These are phyloP conservation scores for Lactuca sativa DNA, from an alignment of 129 eudicot genomes.

Conservation along the genomic window DNA sequence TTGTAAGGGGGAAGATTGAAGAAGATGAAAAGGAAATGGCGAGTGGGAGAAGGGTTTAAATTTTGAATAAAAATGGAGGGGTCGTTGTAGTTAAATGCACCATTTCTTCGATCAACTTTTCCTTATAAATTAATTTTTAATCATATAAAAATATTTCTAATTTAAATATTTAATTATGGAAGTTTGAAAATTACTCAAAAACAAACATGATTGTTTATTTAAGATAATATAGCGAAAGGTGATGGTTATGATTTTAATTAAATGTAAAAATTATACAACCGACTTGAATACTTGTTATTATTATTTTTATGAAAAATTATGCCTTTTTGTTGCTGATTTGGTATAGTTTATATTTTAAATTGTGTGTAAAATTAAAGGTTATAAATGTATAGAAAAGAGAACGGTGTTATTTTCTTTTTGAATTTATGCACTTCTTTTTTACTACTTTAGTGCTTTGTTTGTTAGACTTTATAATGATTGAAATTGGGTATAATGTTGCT, in stretches of 20 bases:
- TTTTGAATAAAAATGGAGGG: conserved; percentile 46
- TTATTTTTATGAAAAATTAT: neutral
- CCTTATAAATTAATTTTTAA: neutral
- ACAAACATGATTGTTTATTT: neutral
- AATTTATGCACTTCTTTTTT: conserved; percentile 5
- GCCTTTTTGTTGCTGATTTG: neutral
- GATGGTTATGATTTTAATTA: neutral
- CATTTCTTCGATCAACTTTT: conserved; percentile 5
- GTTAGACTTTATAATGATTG: conserved; percentile 42
- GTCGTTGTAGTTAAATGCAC: conserved; percentile 20
- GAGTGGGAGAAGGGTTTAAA: conserved; percentile 36
- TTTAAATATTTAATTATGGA: neutral
- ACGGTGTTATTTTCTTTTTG: neutral
- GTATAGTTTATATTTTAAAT: too few species aligned
- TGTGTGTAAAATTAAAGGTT: neutral
- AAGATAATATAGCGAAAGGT: neutral
- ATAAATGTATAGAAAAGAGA: neutral
- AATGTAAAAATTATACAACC: neutral
- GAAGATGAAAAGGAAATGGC: conserved; percentile 23
- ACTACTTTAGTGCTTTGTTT: conserved; percentile 4
- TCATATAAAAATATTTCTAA: neutral
- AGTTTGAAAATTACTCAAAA: neutral
- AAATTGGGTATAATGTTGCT: conserved; percentile 40
- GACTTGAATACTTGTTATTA: neutral
- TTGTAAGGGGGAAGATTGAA: conserved; percentile 25